Conservation (phyloP, 352 stramenopile genomes). For the Globisporangium paddicum region DNA sequence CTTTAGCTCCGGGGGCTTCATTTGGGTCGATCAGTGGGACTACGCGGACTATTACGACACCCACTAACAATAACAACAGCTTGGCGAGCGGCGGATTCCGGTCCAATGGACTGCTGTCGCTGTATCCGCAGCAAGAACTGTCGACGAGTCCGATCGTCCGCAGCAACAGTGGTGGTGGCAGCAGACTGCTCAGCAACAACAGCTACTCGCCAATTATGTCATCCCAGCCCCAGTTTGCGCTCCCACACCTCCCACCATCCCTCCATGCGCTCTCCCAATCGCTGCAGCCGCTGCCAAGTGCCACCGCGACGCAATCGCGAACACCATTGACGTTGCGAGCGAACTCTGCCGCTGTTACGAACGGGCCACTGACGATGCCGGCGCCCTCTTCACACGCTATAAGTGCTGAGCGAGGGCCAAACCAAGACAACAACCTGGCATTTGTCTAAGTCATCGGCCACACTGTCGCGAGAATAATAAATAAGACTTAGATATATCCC, state of each 20-base stretch:
- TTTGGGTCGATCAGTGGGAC: neutral
- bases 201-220: neutral
- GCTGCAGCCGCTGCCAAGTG: conserved; percentile 5
- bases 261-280: conserved; percentile 7
- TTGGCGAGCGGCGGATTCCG: neutral
- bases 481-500: neutral
- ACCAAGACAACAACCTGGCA: neutral
- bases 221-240: neutral
- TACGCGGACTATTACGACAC: neutral
- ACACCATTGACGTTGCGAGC: neutral
- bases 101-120: neutral
- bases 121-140: neutral
- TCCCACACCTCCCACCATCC: conserved; percentile 2
- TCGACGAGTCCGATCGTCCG: neutral
- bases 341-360: neutral
- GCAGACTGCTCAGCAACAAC: neutral
- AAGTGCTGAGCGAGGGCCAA: neutral
- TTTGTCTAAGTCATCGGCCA: neutral
- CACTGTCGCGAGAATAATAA: neutral
- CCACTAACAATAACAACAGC: neutral
- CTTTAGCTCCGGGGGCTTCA: neutral
- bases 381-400: neutral
- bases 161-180: neutral
- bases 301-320: neutral
- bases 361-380: too few species aligned